Conservation (phyloP, 1,139 yeast genomes). For the Pichia sp. region DNA sequence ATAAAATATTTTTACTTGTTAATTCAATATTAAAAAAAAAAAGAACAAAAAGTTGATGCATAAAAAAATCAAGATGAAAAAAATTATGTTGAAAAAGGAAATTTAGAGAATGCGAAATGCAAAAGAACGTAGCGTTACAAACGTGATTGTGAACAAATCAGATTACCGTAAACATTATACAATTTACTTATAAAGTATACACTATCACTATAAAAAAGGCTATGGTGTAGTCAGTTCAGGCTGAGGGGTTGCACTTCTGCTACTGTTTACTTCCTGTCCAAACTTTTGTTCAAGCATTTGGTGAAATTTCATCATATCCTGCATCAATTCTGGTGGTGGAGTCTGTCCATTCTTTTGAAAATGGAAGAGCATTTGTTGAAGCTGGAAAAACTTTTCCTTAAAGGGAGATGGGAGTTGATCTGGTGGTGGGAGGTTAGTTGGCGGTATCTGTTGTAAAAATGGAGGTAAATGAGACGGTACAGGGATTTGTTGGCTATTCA, state of each 20-base stretch:
- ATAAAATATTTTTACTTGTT: not conserved
- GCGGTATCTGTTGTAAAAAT: not conserved
- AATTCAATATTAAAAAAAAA: not conserved
- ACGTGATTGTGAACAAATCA: no score
- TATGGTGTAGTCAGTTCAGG: not conserved
- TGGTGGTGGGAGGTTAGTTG: slow-evolving; percentile 15
- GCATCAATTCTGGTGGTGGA: slow-evolving; percentile 16
- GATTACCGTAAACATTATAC: no score
- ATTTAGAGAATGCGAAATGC: no score
- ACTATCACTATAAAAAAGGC: no score
- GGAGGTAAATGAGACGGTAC: not conserved
- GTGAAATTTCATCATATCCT: slow-evolving; percentile 16
- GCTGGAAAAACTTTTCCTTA: slow-evolving; percentile 11
- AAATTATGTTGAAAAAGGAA: no score
- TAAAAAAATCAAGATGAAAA: no score
- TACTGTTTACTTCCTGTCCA: not conserved
- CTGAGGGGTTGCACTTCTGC: not conserved
- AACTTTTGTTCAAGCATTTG: slow-evolving; percentile 4
- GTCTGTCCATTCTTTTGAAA: slow-evolving; percentile 16
- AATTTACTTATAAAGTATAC: no score
- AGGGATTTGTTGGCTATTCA: not conserved
- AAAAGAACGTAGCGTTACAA: no score
- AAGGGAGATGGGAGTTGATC: slow-evolving; percentile 15
- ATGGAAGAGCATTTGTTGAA: slow-evolving; percentile 13
- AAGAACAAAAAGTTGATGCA: not conserved